Evolutionary conservation across 2,329 filamentous ascomycete genomes (phyloP), one percentile per base, ranked within the genome.

Genomic region (Davidsoniella australis): DNA sequence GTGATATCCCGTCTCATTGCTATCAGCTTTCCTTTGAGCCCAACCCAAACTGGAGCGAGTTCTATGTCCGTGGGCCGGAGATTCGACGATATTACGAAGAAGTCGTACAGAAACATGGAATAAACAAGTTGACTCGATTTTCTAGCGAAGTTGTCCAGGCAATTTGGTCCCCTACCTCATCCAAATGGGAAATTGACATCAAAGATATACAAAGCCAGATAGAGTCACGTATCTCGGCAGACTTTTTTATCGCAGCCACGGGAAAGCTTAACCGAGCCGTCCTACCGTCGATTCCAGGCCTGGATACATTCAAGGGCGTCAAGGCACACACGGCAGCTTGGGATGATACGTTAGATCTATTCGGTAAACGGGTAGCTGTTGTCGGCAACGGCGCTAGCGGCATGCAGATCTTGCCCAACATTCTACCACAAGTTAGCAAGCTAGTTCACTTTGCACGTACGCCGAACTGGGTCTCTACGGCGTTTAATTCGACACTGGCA

Each of bases 1-100:
- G 80, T 55, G 79, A 84, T 29, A 73, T 85, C 10, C 77, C 80
- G 0, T 73, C 78, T 0, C 77, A 82, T 58, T 76, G 78, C n/a
- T 85, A 85, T 56, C 80, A 83, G 57, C 73, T 73, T 7, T 76
- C 75, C 0, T 85, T 83, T 58, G 67, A 69, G 4, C 78, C 79
- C 0, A 85, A 84, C 49, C 72, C 70, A 0, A 68, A 81, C 54
- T 86, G 82, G 82, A 71, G 70, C 0, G 76, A 83, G 56, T 69
- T 78, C 52, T 85, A 82, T 57, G 73, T 80, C 0, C 72, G 73
- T 29, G 80, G 80, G 0, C 59, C 64, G 3, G 82, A 85, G 59
- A 85, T 85, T 51, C 64, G 69, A 5, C 68, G 73, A 10, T 85
- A 86, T 58, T 78, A 78, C 29, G 26, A 44, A 17, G 29, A 24